Conservation (phyloP, 2,329 filamentous ascomycete species). For the Cordyceps cicadae region DNA sequence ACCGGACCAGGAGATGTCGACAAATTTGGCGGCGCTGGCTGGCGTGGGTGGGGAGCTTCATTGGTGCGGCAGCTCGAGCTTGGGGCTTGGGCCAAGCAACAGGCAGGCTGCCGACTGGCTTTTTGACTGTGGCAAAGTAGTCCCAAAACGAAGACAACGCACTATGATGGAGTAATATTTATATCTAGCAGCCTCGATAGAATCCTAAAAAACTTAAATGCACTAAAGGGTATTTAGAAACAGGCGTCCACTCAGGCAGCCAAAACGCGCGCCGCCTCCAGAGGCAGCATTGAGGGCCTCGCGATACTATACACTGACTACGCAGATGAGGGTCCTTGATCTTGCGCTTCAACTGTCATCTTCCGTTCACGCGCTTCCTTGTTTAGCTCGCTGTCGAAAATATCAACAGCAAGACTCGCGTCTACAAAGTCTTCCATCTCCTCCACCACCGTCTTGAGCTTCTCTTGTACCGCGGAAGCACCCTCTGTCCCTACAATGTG, state of each 20-base stretch:
- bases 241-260: background rate
- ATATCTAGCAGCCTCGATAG: too few species aligned
- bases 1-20: slow-evolving; percentile 1
- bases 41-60: slow-evolving; percentile 4
- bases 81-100: too few species aligned
- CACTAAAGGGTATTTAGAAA: slow-evolving; percentile 2
- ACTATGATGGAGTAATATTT: too few species aligned
- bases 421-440: slow-evolving; percentile 95
- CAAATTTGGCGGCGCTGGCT: background rate
- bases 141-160: background rate
- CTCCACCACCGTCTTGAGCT: slow-evolving; percentile 90
- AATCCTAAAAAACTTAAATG: background rate
- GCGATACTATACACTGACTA: slow-evolving; percentile 17
- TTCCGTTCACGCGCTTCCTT: slow-evolving; percentile 40
- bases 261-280: background rate
- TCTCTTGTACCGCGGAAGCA: slow-evolving; percentile 82
- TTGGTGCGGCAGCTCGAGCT: background rate
- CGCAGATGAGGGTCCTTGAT: slow-evolving; percentile 19
- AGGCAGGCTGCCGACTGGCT: background rate
- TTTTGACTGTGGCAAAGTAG: background rate
- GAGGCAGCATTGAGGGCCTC: background rate
- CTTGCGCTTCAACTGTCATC: slow-evolving; percentile 19
- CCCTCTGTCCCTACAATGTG: slow-evolving; percentile 93
- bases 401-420: slow-evolving; percentile 77
- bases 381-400: slow-evolving; percentile 50